Base-by-base conservation (phyloP, 2,329 filamentous ascomycete genomes). In the Fusarium chaquense region DNA sequence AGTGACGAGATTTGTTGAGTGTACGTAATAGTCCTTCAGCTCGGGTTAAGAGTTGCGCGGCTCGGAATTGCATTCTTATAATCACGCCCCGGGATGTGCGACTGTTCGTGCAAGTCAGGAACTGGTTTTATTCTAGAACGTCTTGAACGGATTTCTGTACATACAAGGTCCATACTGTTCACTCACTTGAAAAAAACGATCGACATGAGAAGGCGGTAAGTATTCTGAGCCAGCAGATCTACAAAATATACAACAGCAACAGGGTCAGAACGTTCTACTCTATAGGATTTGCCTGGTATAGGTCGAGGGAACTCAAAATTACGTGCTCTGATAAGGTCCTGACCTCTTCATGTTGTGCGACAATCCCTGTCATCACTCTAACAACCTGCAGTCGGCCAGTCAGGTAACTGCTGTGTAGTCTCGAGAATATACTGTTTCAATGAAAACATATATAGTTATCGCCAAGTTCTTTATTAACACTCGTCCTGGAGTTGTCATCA, bases 1-100 rank as follows among this genome's bases (percentile, higher is more conserved):
- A 10, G 32, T n/a, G 50, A 16, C 46, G 22, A 56, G 6, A 46
- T 59, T 40, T 56, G 41, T 56, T 59, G 57, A 33, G 50, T 11
- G 33, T 59, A 56, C 57, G 41, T 59, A 56, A 56, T 33, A 40
- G 24, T 24, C 16, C 13, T 20, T 53, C 26, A 40, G 26, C 32
- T 59, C 33, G 33, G 57, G 26, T 40, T 30, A 46, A 22, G 40
- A 55, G 3, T 24, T 22, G 28, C 32, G 16, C n/a, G 26, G 33
- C 18, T 58, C 46, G 41, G 41, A 38, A 46, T 47, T 22, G 11
- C 7, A 35, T 12, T 59, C 24, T 2, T 59, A 40, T 28, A 41
- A 18, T 13, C 6, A 33, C 40, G 28, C 32, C 38, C 35, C 6
- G 26, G n/a, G 24, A 20, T 40, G 22, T n/a, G 16, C 15, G 18